Evolutionary conservation across 768 basidiomycete species (phyloP).

Genomic region (Suillus tomentosus): DNA sequence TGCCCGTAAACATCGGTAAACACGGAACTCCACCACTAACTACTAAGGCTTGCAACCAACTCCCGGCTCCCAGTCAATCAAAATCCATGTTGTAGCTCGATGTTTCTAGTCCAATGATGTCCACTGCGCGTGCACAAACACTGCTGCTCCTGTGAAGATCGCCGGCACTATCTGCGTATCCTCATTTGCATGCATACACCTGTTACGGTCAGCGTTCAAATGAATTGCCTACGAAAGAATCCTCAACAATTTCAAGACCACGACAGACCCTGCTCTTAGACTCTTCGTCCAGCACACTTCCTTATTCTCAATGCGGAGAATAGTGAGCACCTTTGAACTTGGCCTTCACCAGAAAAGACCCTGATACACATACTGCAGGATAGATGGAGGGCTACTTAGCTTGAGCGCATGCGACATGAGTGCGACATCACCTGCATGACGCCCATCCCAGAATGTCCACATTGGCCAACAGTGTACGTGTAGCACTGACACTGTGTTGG

Average conservation of each 20-base stretch:
- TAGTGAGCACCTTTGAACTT: not conserved
- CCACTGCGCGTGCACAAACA: not conserved
- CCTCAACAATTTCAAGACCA: not conserved
- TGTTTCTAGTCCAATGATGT: not conserved
- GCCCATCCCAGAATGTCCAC: not conserved
- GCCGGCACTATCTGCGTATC: not conserved
- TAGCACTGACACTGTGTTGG: not conserved
- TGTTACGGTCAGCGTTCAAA: not conserved
- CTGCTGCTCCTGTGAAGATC: not conserved
- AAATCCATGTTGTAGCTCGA: not conserved
- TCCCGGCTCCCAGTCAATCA: not conserved
- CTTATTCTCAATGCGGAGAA: not conserved
- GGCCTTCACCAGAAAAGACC: not conserved
- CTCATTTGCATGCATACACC: not conserved
- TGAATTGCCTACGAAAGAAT: not conserved
- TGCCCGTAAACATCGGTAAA: not conserved
- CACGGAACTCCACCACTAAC: not conserved
- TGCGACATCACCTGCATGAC: not conserved
- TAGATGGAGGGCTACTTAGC: not conserved
- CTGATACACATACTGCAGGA: not conserved
- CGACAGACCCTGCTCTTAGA: not conserved
- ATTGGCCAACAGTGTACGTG: not conserved
- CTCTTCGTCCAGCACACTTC: not conserved
- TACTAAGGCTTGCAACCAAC: not conserved
- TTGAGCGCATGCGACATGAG: too few relatives aligned